phyloP scores from a whole-genome alignment of 345 rosid species.

The Citrus reticulata region DNA sequence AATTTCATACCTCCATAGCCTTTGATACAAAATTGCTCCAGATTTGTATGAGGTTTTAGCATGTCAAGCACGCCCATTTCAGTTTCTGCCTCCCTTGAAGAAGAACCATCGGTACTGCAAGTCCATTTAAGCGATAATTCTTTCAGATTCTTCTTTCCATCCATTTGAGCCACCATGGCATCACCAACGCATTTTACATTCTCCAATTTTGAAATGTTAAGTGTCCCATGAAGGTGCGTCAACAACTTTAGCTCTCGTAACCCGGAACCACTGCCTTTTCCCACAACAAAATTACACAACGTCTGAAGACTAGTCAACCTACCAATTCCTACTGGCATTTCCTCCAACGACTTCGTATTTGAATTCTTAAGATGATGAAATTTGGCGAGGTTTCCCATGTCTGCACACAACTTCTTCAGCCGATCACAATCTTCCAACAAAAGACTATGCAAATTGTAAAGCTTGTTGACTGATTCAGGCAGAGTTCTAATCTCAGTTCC shows the following conservation, averaged over 20 bases:
- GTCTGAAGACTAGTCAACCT: not conserved
- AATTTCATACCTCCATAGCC: not conserved
- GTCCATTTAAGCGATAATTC: no score
- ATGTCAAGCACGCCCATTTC: not conserved
- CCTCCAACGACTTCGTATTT: no score
- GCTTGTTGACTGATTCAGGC: not conserved
- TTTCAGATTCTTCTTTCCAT: no score
- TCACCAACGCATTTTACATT: no score
- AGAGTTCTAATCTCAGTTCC: not conserved
- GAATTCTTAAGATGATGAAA: no score
- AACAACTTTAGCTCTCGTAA: not conserved
- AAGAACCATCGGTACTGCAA: no score
- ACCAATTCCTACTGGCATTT: no score
- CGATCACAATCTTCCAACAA: not conserved
- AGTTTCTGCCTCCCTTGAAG: no score
- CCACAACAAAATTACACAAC: conserved; percentile 3
- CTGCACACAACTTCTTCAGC: no score
- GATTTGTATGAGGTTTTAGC: not conserved
- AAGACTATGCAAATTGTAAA: not conserved
- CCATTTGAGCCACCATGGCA: no score
- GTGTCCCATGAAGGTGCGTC: not conserved
- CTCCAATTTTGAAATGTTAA: not conserved
- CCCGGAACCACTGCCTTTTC: not conserved
- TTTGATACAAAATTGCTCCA: not conserved
- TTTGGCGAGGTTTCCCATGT: no score